Base-by-base conservation (phyloP, 2,329 filamentous ascomycete species). In the Herpotrichia juniperi region DNA sequence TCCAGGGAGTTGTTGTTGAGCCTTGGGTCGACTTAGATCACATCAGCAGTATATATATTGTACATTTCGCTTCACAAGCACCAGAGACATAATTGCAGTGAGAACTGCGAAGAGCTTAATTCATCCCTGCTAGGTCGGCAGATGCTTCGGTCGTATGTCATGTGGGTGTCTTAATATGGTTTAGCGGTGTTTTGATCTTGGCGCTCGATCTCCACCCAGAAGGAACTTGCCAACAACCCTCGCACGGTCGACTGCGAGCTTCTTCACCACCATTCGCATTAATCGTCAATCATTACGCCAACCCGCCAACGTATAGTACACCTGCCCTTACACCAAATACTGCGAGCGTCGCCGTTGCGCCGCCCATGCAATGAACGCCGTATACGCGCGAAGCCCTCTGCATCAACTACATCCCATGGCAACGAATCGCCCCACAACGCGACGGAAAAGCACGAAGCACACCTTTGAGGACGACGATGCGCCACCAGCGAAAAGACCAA, bases 361-460 rank as follows among this genome's bases (percentile, higher is more conserved):
- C 64, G 45, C 39, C 39, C 61, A 72, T 70, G 68, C 68, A 69
- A 74, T 74, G 71, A 69, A 63, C 60, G 65, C 67, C 51, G 53
- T 73, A 51, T 62, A 69, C 57, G 66, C 62, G 58, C 66, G 71
- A 61, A 69, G 67, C 25, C 79, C 79, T 53, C 66, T 81, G 55
- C 73, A 78, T 71, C 63, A 70, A 26, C 73, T 81, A 58, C 74
- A 34, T 34, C 40, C 71, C 56, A 81, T 81, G 79, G 76, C 77
- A 54, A 69, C 74, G 61, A 78, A 78, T 46, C 68, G 72, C 53
- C 61, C 67, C 42, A 73, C 67, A 39, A 72, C 73, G 66, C 77
- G 78, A 71, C 71, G 79, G 63, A 70, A 76, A 62, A 81, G 78
- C 60, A 76, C 74, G 59, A 73, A 76, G 47, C 69, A 73, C 44